These are phyloP conservation scores for Phascolomyces articulosus DNA, from an alignment of 371 early-diverging fungal species.

Conservation along the genomic window DNA sequence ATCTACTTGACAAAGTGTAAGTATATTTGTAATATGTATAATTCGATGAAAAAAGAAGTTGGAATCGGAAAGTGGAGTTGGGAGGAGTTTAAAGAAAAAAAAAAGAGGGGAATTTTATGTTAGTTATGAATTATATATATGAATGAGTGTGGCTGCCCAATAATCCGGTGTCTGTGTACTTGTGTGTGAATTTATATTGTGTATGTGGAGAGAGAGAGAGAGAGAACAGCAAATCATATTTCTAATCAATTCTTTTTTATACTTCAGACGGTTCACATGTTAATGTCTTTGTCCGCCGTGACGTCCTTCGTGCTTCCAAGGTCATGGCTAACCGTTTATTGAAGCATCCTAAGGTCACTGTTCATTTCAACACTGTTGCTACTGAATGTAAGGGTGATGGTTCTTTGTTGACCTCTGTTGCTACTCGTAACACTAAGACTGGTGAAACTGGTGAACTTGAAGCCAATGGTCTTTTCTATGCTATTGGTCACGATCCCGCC, in stretches of 20 bases:
- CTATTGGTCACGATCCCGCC: slow-evolving; percentile 98
- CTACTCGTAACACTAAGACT: slow-evolving; percentile 74
- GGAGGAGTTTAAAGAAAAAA: too few species aligned
- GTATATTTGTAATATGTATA: slow-evolving; percentile 34
- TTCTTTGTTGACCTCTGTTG: slow-evolving; percentile 71
- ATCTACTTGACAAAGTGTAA: slow-evolving; percentile 89
- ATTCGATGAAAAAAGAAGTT: slow-evolving; percentile 39
- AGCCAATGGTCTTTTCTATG: slow-evolving; percentile 97
- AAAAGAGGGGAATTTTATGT: too few species aligned
- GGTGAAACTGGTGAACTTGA: slow-evolving; percentile 65
- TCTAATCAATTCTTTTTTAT: background rate
- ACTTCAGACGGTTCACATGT: slow-evolving; percentile 83
- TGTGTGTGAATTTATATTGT: too few species aligned
- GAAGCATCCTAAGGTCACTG: slow-evolving; percentile 88
- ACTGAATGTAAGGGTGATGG: slow-evolving; percentile 88
- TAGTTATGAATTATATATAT: too few species aligned
- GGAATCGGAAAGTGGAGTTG: background rate
- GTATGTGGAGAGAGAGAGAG: too few species aligned
- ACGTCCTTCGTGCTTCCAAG: slow-evolving; percentile 94
- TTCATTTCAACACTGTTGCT: slow-evolving; percentile 90
- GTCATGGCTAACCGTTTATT: slow-evolving; percentile 93
- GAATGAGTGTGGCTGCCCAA: too few species aligned
- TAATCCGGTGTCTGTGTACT: too few species aligned
- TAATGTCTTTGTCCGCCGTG: slow-evolving; percentile 94
- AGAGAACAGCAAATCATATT: slow-evolving; percentile 6